phyloP scores from a whole-genome alignment of 495 filamentous ascomycete species.

The Eremomyces bilateralis region DNA sequence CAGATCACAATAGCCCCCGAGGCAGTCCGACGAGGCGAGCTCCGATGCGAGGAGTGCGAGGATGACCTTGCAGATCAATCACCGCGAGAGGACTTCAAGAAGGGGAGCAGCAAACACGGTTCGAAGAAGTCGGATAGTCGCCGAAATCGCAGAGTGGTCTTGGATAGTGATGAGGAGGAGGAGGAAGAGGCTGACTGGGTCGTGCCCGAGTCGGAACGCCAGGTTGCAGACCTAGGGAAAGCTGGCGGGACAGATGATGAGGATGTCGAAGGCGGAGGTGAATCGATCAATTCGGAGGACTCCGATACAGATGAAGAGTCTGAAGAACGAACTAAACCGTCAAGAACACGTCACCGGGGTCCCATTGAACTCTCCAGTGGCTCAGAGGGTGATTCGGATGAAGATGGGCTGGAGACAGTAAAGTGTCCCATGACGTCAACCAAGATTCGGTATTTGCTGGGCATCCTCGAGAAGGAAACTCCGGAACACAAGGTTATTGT shows the following conservation, averaged over 20 bases:
- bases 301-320: conserved; percentile 19
- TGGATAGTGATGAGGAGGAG: conserved; percentile 29
- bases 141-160: conserved; percentile 7
- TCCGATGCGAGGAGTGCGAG: conserved; percentile 53
- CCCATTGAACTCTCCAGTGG: conserved; percentile 2
- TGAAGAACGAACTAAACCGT: too few relatives aligned
- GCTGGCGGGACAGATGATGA: conserved; percentile 71
- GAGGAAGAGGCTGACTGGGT: conserved; percentile 58
- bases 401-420: conserved; percentile 10
- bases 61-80: conserved; percentile 28
- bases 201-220: conserved; percentile 39
- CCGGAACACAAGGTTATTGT: conserved; percentile 81
- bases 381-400: conserved; percentile 10
- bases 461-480: conserved; percentile 59
- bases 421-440: conserved; percentile 42
- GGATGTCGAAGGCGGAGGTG: conserved; percentile 64
- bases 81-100: conserved; percentile 16
- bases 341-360: conserved; percentile 15
- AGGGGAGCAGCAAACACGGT: conserved; percentile 28
- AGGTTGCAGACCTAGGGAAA: conserved; percentile 38
- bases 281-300: conserved; percentile 37
- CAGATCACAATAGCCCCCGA: conserved; percentile 40
- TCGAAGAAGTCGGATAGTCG: conserved; percentile 27
- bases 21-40: conserved; percentile 33
- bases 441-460: conserved; percentile 70